Evolutionary conservation across 2,329 filamentous ascomycete species (phyloP), one percentile per base, ranked within the genome.

Genomic region (Penicillium paneum): DNA sequence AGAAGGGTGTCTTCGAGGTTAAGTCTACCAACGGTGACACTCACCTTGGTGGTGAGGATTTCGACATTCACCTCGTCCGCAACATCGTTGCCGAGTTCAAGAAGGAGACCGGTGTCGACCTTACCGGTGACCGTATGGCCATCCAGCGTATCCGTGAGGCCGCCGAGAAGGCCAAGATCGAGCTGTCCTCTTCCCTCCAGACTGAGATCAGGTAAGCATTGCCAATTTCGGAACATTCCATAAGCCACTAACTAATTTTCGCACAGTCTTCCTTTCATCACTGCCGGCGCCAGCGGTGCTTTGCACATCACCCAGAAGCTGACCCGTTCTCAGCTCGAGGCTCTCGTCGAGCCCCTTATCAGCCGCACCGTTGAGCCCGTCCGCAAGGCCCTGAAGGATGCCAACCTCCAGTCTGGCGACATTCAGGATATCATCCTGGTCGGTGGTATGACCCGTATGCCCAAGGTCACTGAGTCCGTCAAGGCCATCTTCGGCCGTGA

Each of bases 1-100:
- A 96, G 81, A 91, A 91, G 78, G 93, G 93, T 76, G 92, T 97
- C 53, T 97, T 97, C 76, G 93, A 97, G 82, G 93, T 97, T 77
- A 97, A 97, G 85, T 96, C 93, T 17, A 97, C 93, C 81, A 96
- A 96, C 78, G 93, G 93, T 86, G 93, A 97, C 76, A 97, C 93
- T 63, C 93, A 97, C 78, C 85, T 97, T 67, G 93, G 93, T 85
- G 93, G 93, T 80, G 93, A 97, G 77, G 93, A 97, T 78, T 97
- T 97, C 72, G 93, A 97, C 74, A 97, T 96, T 72, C 86, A 85
- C 71, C 87, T 97, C 55, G 93, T 97, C 72, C 91, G 91, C 73
- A 88, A 96, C 83, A 83, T 97, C 56, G 91, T 97, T 63, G 83
- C 91, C 76, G 87, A 95, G 73, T 97, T 97, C 85, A 97, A 97